A percentile compares a stretch with the other conserved stretches of the same genome.
phyloP scores from a whole-genome alignment of 305 asterid genomes.

The Solanum hybrid region DNA sequence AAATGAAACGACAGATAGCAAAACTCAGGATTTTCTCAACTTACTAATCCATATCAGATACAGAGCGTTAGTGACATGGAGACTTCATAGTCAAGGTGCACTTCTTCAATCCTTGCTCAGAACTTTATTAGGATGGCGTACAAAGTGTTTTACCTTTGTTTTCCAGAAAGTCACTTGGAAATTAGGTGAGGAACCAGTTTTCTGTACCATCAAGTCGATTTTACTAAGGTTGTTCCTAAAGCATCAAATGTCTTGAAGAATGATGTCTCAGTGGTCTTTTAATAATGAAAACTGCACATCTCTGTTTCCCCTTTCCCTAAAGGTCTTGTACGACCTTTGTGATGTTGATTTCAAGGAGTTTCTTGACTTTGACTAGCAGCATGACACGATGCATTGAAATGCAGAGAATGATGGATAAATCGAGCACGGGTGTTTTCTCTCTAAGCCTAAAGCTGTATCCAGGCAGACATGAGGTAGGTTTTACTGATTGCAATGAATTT shows the following conservation, averaged over 20 bases:
- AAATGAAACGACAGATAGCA: not conserved
- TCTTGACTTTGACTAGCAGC: slow-evolving; percentile 4
- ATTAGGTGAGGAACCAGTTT: not conserved
- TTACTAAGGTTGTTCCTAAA: not conserved
- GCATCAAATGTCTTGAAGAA: not conserved
- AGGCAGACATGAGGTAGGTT: slow-evolving; percentile 71
- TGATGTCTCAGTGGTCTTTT: not conserved
- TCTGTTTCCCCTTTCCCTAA: not conserved
- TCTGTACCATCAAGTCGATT: not conserved
- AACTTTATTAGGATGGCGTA: not conserved
- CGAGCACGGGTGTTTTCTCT: slow-evolving; percentile 47
- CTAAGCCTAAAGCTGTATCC: slow-evolving; percentile 61
- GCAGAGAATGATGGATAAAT: slow-evolving; percentile 87
- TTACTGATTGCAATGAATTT: not conserved
- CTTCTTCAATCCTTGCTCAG: not conserved
- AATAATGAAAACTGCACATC: not conserved
- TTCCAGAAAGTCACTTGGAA: not conserved
- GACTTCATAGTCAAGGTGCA: not conserved
- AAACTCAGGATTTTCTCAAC: not conserved
- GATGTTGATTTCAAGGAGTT: not conserved
- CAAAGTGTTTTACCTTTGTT: not conserved
- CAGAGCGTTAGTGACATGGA: not conserved
- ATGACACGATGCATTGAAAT: slow-evolving; percentile 14
- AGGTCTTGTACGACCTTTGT: not conserved
- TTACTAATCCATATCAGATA: not conserved